These are phyloP conservation scores for Schizochytrium sp. DNA, from an alignment of 108 stramenopile species.

Conservation along the genomic window DNA sequence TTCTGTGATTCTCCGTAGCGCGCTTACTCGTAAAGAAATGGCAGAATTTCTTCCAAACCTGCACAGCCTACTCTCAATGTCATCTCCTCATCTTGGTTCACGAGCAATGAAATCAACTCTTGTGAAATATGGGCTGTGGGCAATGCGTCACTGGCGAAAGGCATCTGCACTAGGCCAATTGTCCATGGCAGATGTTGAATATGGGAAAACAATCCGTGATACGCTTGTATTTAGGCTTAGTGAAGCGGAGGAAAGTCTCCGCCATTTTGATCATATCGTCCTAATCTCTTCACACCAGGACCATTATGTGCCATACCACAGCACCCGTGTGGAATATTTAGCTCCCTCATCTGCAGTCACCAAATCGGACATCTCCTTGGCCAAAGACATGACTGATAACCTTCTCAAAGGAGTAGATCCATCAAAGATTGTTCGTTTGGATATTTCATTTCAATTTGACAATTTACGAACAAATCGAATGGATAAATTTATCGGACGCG, in stretches of 20 bases:
- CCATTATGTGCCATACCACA: constrained; percentile 64
- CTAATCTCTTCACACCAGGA: constrained; percentile 64
- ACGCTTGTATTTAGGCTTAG: constrained; percentile 50
- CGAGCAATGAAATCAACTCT: constrained; percentile 55
- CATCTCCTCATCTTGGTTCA: constrained; percentile 63
- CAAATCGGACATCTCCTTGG: background rate
- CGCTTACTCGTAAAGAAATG: constrained; percentile 18
- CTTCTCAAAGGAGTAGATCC: constrained; percentile 11
- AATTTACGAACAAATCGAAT: constrained; percentile 23
- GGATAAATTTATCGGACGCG: constrained; percentile 46
- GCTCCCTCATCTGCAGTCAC: background rate
- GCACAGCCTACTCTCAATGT: constrained; percentile 59
- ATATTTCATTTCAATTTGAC: constrained; percentile 41
- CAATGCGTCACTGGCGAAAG: constrained; percentile 61
- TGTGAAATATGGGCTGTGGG: constrained; percentile 63
- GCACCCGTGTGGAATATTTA: constrained; percentile 50
- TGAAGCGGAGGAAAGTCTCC: constrained; percentile 42
- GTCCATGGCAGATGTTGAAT: constrained; percentile 41
- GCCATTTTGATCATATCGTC: constrained; percentile 54
- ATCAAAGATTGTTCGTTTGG: background rate
- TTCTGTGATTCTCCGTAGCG: constrained; percentile 61
- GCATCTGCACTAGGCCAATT: constrained; percentile 47
- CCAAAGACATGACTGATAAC: constrained; percentile 43
- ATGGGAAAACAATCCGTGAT: background rate
- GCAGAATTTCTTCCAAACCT: constrained; percentile 24